Conservation (phyloP, 352 stramenopile species). For the Phytopythium oedochilum region DNA sequence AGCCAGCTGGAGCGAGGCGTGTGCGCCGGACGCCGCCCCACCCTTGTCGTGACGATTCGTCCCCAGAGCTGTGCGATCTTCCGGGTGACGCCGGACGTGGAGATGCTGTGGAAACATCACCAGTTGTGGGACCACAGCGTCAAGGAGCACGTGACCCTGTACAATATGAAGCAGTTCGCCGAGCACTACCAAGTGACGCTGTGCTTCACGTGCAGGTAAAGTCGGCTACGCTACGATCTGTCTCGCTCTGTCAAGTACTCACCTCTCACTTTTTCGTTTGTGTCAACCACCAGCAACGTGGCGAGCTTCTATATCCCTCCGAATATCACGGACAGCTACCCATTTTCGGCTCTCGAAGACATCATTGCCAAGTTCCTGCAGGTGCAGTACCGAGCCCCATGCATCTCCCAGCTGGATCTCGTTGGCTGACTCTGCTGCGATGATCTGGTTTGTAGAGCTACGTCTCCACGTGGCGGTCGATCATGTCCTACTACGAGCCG, state of each 20-base stretch:
- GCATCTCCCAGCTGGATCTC: neutral
- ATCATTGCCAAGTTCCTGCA: conserved; percentile 87
- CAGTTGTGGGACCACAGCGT: conserved; percentile 86
- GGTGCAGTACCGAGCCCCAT: conserved; percentile 17
- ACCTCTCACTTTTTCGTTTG: neutral
- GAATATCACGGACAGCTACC: conserved; percentile 80
- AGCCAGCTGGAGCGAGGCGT: conserved; percentile 68
- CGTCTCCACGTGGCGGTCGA: conserved; percentile 70
- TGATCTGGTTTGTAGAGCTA: conserved; percentile 52
- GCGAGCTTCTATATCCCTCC: conserved; percentile 82
- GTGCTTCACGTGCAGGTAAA: conserved; percentile 84
- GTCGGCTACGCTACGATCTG: neutral
- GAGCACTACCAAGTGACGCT: conserved; percentile 86
- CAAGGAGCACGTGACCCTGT: conserved; percentile 85
- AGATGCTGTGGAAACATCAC: conserved; percentile 66
- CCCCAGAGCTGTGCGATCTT: conserved; percentile 55
- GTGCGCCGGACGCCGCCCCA: conserved; percentile 57
- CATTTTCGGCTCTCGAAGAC: conserved; percentile 81
- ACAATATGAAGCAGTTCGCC: conserved; percentile 89
- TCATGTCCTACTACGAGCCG: conserved; percentile 64
- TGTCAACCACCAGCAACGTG: conserved; percentile 42
- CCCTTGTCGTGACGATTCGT: conserved; percentile 65
- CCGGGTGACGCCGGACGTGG: conserved; percentile 62
- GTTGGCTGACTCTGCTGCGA: conserved; percentile 2
- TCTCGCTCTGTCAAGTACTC: conserved; percentile 5